phyloP scores from a whole-genome alignment of 2,329 filamentous ascomycete genomes.

The Fonsecaea pugnacius region DNA sequence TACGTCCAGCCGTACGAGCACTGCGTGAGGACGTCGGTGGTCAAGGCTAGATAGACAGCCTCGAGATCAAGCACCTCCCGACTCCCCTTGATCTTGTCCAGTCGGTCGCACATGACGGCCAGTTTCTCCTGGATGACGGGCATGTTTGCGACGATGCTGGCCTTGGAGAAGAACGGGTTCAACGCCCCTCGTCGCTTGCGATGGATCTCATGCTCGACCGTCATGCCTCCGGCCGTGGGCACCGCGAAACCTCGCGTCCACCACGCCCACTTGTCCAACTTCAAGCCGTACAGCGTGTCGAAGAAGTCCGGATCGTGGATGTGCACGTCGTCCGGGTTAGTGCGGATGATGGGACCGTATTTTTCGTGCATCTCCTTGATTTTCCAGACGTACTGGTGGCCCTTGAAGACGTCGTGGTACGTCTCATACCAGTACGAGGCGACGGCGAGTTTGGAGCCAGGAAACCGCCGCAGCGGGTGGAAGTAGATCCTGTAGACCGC shows the following conservation, averaged over 20 bases:
- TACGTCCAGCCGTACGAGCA: constrained; percentile 44
- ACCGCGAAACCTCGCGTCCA: constrained; percentile 28
- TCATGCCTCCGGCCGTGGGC: constrained; percentile 36
- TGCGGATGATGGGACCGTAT: constrained; percentile 41
- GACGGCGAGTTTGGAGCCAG: constrained; percentile 43
- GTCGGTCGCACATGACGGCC: constrained; percentile 29
- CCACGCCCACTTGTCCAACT: constrained; percentile 33
- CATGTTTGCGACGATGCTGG: constrained; percentile 44
- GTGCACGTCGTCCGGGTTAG: constrained; percentile 35
- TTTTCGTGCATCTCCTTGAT: constrained; percentile 43
- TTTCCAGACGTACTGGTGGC: constrained; percentile 39
- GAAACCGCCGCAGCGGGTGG: constrained; percentile 42
- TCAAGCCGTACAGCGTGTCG: constrained; percentile 33
- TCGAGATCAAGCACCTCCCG: constrained; percentile 29
- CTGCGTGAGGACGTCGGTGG: constrained; percentile 45
- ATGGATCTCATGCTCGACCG: constrained; percentile 49
- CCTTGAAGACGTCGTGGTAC: constrained; percentile 42
- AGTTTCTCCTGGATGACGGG: constrained; percentile 43
- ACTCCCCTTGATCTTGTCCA: constrained; percentile 24
- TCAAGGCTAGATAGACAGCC: constrained; percentile 36
- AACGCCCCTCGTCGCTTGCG: constrained; percentile 48
- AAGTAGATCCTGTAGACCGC: constrained; percentile 33
- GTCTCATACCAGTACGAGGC: constrained; percentile 42
- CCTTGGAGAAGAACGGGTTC: constrained; percentile 52
- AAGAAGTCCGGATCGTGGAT: constrained; percentile 34